Base-by-base conservation (phyloP, 108 stramenopile genomes). In the Fistulifera solaris region DNA sequence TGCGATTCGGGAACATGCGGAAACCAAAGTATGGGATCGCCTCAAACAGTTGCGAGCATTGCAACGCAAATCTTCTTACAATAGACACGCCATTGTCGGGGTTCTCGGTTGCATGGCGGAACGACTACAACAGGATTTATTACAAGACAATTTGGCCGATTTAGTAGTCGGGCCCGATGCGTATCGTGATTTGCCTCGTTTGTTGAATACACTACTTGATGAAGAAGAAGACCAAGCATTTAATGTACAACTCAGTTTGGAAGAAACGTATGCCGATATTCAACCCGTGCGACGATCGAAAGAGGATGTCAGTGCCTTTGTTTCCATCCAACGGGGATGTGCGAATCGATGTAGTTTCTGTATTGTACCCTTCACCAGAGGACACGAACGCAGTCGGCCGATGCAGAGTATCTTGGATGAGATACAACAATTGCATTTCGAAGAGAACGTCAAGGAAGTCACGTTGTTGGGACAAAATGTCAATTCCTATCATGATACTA, bases 91-190 rank as follows among this genome's bases (percentile, higher is more conserved):
- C 31, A 73, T 94, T 22, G 78, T 99, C n/a, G 99, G 96, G 3
- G 89, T 99, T 10, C 67, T 99, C 50, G 99, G 99, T 0, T 99
- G 99, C 75, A 99, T 99, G 99, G 97, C 99, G 15, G 99, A 98
- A 75, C 79, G 99, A 2, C 62, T 99, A 14, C 93, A 98, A 70
- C 73, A 80, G 27, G 71, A 89, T n/a, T 73, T 98, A 47, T 77
- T 98, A 44, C 66, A 81, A 56, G 83, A 92, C 24, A 73, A 74
- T 44, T 69, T 87, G 40, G 92, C 78, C 17, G 96, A 99, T 75
- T 38, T 99, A 21, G 89, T 99, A 1, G 95, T 86, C 7, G 99
- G 99, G 10, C 99, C 99, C 0, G 99, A 98, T 72, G 96, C 96
- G 16, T 99, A 99, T 63, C 81, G 96, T 12, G 94, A 96, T 67